phyloP scores from a whole-genome alignment of 78 protist species.

The Dictyostelium discoideum region dicty_2.7 NC_007089.4:3488001-3488500 shows the following conservation, averaged over 20 bases:
- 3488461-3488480: background rate
- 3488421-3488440: background rate
- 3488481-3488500: background rate
- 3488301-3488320: conserved; percentile 17
- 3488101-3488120: conserved; percentile 29
- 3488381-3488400: background rate
- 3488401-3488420: background rate
- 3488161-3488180: background rate
- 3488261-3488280: background rate
- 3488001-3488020: too few relatives aligned
- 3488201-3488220: conserved; percentile 20
- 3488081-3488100: conserved; percentile 46
- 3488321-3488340: conserved; percentile 13
- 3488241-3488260: background rate
- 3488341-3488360: conserved; percentile 25
- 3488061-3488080: background rate
- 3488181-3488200: conserved; percentile 30
- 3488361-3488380: background rate
- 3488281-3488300: background rate
- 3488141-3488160: conserved; percentile 37
- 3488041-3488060: too few relatives aligned
- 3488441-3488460: background rate
- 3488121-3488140: conserved; percentile 24
- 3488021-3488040: too few relatives aligned
- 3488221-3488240: conserved; percentile 23